These are phyloP conservation scores for Magnusiomyces ingens DNA, from an alignment of 1,139 yeast genomes.

Conservation along the genomic window DNA sequence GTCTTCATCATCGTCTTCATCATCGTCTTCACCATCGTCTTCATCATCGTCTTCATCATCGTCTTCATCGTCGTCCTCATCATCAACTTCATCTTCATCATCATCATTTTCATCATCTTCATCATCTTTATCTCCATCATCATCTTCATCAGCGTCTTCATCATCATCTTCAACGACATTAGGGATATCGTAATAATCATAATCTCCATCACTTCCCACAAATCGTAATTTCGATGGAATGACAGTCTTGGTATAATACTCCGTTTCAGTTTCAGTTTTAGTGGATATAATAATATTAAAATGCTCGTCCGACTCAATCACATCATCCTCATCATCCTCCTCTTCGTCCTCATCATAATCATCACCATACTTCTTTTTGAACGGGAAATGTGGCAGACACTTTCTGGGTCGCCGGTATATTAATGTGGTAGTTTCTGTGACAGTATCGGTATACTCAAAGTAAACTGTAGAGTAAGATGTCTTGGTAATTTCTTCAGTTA, in stretches of 20 bases:
- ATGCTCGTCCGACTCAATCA: constrained; percentile 2
- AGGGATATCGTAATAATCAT: constrained; percentile 3
- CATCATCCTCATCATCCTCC: constrained; percentile 6
- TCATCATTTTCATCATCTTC: no score
- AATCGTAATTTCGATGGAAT: background rate
- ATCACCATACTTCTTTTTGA: background rate
- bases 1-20: background rate
- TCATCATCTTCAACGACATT: background rate
- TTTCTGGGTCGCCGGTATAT: background rate
- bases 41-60: no score
- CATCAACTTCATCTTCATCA: no score
- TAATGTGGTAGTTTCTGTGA: constrained; percentile 1
- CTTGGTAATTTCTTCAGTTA: background rate
- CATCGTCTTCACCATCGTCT: background rate
- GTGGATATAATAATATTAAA: constrained; percentile 1
- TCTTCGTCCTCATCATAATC: background rate
- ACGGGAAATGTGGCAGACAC: constrained; percentile 5
- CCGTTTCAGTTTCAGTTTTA: constrained; percentile 2
- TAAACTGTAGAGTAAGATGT: background rate
- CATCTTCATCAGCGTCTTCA: background rate
- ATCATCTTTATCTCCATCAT: background rate
- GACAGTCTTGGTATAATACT: background rate
- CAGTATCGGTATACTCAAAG: constrained; percentile 2
- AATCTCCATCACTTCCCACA: background rate
- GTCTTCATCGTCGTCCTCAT: no score